A percentile compares a stretch with the other conserved stretches of the same genome.
phyloP scores from a whole-genome alignment of 352 stramenopile species.

The Phytophthora sp. region DNA sequence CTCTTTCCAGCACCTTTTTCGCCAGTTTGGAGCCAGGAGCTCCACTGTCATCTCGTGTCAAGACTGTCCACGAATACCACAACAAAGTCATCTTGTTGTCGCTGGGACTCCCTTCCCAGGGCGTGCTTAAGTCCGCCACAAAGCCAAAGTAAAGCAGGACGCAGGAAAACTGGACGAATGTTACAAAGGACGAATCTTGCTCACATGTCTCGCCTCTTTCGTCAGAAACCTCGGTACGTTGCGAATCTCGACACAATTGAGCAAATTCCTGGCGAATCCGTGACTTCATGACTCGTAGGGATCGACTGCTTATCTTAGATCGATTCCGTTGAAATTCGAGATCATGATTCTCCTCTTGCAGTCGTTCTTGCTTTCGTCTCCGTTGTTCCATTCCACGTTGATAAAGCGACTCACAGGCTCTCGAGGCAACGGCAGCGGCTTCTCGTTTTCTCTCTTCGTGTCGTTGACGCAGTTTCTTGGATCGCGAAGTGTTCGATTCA shows the following conservation, averaged over 20 bases:
- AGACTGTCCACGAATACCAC: constrained; percentile 57
- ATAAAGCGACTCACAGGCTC: constrained; percentile 62
- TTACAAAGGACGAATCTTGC: constrained; percentile 20
- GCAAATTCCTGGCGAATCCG: constrained; percentile 43
- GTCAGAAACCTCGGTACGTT: not conserved
- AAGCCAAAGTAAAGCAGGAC: constrained; percentile 65
- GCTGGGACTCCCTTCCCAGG: constrained; percentile 25
- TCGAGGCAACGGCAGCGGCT: constrained; percentile 26
- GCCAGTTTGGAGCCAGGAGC: not conserved
- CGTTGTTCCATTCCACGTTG: constrained; percentile 50
- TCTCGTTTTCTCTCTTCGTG: constrained; percentile 25
- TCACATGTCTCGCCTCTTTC: no score
- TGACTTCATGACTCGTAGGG: constrained; percentile 45
- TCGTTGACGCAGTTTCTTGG: constrained; percentile 20
- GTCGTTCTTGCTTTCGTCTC: constrained; percentile 31
- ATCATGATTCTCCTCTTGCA: constrained; percentile 28
- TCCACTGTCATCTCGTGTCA: constrained; percentile 21
- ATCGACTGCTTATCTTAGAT: constrained; percentile 46
- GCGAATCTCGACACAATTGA: constrained; percentile 41
- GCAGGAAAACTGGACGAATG: constrained; percentile 66
- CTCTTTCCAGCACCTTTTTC: constrained; percentile 19
- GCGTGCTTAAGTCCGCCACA: constrained; percentile 45
- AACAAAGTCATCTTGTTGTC: constrained; percentile 44
- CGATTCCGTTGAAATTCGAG: constrained; percentile 29
- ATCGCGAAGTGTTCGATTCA: not conserved